phyloP scores from a whole-genome alignment of 2,329 filamentous ascomycete genomes.

The Cyanodermella asteris region DNA sequence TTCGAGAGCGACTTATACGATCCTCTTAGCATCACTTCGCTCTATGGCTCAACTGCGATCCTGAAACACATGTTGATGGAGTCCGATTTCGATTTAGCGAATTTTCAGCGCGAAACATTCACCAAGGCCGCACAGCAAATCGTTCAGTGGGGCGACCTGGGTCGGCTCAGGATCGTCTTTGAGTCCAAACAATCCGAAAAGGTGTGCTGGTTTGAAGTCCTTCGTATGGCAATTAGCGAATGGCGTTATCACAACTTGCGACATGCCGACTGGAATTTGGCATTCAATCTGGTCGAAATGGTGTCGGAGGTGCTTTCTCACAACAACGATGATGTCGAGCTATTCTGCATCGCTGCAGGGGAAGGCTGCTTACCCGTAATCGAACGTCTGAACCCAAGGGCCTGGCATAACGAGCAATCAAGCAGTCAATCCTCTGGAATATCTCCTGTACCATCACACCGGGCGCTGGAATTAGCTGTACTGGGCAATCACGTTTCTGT shows the following conservation, averaged over 20 bases:
- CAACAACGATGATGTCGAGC: slow-evolving; percentile 1
- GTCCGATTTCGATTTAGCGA: not conserved
- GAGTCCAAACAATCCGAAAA: not conserved
- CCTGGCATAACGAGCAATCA: slow-evolving; percentile 1
- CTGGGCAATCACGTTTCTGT: slow-evolving; percentile 1
- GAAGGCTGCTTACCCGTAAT: slow-evolving; percentile 1
- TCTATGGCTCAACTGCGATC: slow-evolving; percentile 15
- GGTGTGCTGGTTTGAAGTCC: slow-evolving; percentile 1
- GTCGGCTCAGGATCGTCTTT: slow-evolving; percentile 1
- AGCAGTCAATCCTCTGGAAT: no score
- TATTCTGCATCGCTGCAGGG: not conserved
- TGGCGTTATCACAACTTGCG: slow-evolving; percentile 1
- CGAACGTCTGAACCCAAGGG: slow-evolving; percentile 1
- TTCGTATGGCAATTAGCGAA: not conserved
- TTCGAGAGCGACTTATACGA: slow-evolving; percentile 15
- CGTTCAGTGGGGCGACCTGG: not conserved
- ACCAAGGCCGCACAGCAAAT: slow-evolving; percentile 1
- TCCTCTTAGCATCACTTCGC: slow-evolving; percentile 15
- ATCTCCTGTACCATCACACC: slow-evolving; percentile 1
- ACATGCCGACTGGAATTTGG: not conserved
- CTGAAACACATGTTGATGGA: slow-evolving; percentile 5
- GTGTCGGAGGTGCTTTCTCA: slow-evolving; percentile 1
- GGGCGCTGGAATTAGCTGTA: slow-evolving; percentile 1
- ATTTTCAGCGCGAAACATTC: slow-evolving; percentile 1
- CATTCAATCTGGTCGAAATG: slow-evolving; percentile 1